Evolutionary conservation across 805 yeast species (phyloP), one percentile per base, ranked within the genome.

Genomic region (Kazachstania kunashirensis): DNA sequence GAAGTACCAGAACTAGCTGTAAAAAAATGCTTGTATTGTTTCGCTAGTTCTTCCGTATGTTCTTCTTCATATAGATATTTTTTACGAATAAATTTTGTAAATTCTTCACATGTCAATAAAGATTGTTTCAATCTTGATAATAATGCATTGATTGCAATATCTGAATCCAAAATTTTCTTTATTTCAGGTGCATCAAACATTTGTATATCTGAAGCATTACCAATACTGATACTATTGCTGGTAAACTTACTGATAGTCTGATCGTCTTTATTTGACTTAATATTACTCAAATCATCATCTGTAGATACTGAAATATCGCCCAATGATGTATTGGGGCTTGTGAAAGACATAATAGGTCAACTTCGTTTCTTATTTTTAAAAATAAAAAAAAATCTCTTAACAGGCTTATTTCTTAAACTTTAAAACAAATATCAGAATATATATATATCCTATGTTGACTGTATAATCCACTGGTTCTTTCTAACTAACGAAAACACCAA

Each of bases 71-170:
- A 69, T 24, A 72, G 63, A 20, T 85, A 85, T 49, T 83, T 80
- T 59, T 79, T 83, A 55, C 80, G 81, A 38, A 89, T 65, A 57
- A 75, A 92, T 47, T 75, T 75, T 20, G 84, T 68, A 48, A 85
- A 79, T 53, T 92, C 97, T 50, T 86, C 95, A 45, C 94, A 79
- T 0, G 94, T 78, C 42, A 70, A 68, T 30, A 88, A 68, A 40
- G 86, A 75, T 57, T 80, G 89, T 60, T 89, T 89, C 39, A 88
- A 67, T 29, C 94, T 68, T 1, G 68, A 62, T 34, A 88, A 65
- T 14, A 89, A 65, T 0, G 84, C 68, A 42, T 82, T 92, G 36
- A 85, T 70, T 2, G 94, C 83, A 5, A 76, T 69, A 55, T 84
- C 94, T n/a, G 84, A 71, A 42, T 69, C 69, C 49, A 82, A 59